phyloP scores from a whole-genome alignment of 306 rosid genomes.

The Medicago lupulina region DNA sequence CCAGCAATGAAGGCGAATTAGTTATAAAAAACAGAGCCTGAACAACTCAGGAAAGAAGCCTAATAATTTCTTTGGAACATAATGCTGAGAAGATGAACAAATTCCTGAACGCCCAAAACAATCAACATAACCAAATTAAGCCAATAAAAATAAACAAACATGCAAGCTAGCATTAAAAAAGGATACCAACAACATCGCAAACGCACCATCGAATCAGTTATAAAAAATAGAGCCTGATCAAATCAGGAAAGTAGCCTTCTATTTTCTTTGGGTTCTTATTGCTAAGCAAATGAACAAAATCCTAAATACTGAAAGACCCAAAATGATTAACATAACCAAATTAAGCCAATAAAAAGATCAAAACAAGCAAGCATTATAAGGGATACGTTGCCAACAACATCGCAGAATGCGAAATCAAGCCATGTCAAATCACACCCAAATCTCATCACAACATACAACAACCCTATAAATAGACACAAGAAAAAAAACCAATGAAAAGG shows the following conservation, averaged over 20 bases:
- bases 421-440: background rate
- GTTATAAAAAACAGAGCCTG: background rate
- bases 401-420: background rate
- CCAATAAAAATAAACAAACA: background rate
- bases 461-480: conserved; percentile 8
- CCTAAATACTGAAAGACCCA: background rate
- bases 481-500: background rate
- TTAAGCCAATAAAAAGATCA: conserved; percentile 6
- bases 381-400: background rate
- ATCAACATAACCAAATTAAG: conserved; percentile 22
- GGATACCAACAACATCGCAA: too few relatives aligned
- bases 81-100: background rate
- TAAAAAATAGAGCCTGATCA: background rate
- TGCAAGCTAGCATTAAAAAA: too few relatives aligned
- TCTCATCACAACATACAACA: background rate
- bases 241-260: conserved; percentile 13
- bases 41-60: conserved; percentile 4
- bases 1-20: background rate
- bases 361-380: conserved; percentile 24
- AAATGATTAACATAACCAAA: conserved; percentile 7
- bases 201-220: background rate
- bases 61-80: conserved; percentile 27
- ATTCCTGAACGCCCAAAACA: background rate
- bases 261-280: conserved; percentile 14
- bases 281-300: background rate